phyloP scores from a whole-genome alignment of 2,329 filamentous ascomycete genomes.

The Byssochlamys sp. region DNA sequence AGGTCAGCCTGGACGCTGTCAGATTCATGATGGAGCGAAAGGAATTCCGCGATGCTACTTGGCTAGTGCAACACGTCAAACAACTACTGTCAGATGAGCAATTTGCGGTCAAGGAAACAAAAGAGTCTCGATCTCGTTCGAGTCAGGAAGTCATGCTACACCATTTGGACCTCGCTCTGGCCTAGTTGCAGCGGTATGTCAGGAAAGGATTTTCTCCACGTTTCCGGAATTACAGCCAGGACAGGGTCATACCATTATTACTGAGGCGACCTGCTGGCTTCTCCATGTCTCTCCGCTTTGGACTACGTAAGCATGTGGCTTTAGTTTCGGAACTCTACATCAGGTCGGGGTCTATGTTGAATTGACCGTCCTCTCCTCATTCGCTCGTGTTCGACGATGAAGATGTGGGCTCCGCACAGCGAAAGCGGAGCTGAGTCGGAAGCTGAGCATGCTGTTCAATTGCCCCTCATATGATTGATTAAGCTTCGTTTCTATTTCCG shows the following conservation, averaged over 20 bases:
- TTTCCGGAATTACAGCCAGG: not conserved
- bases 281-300: not conserved
- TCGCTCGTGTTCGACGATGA: not conserved
- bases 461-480: not conserved
- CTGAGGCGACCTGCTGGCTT: not conserved
- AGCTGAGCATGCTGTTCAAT: not conserved
- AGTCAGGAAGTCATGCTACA: conserved; percentile 17
- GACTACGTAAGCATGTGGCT: not conserved
- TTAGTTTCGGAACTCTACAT: not conserved
- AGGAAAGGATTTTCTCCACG: not conserved
- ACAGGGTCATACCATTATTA: not conserved
- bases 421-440: not conserved
- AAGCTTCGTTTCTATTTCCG: not conserved
- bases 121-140: conserved; percentile 8
- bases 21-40: conserved; percentile 26
- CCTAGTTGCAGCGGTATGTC: conserved; percentile 6
- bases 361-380: not conserved
- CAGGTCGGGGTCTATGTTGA: not conserved
- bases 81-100: conserved; percentile 18
- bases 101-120: conserved; percentile 6
- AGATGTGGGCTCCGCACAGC: not conserved
- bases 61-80: conserved; percentile 22
- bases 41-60: conserved; percentile 18
- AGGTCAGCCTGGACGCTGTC: conserved; percentile 29
- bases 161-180: conserved; percentile 15